Percentiles rank a stretch among this genome's conserved stretches.
Conservation (phyloP, 1,284 basidiomycete genomes). For the Clitocybe nebularis region DNA sequence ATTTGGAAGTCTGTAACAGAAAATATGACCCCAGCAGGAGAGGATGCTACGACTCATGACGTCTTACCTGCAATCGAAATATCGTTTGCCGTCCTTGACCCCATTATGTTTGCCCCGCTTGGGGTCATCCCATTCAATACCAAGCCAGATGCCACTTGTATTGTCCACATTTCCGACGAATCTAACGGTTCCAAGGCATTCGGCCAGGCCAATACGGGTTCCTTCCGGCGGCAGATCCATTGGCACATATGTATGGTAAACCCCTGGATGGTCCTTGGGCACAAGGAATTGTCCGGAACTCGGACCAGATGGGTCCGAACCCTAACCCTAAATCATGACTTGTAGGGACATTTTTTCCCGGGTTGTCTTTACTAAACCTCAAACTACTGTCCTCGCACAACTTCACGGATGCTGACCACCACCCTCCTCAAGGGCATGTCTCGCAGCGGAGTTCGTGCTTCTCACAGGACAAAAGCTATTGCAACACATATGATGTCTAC, state of each 20-base stretch:
- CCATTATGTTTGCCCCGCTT: constrained; percentile 86
- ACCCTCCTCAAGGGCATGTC: constrained; percentile 41
- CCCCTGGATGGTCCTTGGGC: too few relatives aligned
- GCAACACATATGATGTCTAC: constrained; percentile 55
- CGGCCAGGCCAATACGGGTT: constrained; percentile 48
- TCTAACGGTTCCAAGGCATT: constrained; percentile 63
- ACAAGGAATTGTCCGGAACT: constrained; percentile 15
- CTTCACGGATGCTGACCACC: constrained; percentile 26
- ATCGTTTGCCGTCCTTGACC: constrained; percentile 68
- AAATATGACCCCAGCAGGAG: too few relatives aligned
- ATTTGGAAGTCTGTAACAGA: constrained; percentile 11
- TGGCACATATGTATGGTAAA: constrained; percentile 10
- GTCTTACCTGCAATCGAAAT: constrained; percentile 79
- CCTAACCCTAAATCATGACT: constrained; percentile 18
- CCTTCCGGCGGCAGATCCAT: constrained; percentile 35
- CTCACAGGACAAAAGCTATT: constrained; percentile 52
- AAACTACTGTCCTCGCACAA: too few relatives aligned
- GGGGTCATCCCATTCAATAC: constrained; percentile 93
- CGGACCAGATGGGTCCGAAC: constrained; percentile 10
- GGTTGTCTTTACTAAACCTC: too few relatives aligned
- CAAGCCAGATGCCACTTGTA: constrained; percentile 78
- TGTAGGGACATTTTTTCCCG: constrained; percentile 5
- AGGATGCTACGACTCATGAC: too few relatives aligned
- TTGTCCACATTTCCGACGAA: constrained; percentile 68
- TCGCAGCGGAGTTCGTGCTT: constrained; percentile 32